Evolutionary conservation across 129 eudicot genomes (phyloP), one percentile per base, ranked within the genome.

Genomic region (Tagetes patula): DNA sequence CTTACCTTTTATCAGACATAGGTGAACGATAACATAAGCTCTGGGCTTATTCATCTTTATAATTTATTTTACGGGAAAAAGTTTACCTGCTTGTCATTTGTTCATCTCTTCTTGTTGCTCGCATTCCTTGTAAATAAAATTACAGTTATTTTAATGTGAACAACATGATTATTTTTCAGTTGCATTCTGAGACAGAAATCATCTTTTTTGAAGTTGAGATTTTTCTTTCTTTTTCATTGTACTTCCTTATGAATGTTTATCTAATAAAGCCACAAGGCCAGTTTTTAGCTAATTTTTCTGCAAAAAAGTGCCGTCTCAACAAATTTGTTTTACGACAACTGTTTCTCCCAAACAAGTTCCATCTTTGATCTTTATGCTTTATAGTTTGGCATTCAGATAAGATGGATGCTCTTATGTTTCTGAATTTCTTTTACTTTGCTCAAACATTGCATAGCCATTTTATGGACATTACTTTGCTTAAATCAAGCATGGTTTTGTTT

Each of bases 71-170:
- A 34, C 45, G 65, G 67, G 11, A 61, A 4, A 34, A 9, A 45
- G 34, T 47, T 46, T 72, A 3, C 45, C 59, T 43, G 48, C 20
- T 31, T 54, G 60, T 69, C 49, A 20, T 61, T 8, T 77, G 48
- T 10, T 54, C 9, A 76, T 38, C 33, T 5, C 41, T 39, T 71
- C 53, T 11, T 71, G 41, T 10, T 71, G 54, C 31, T 30, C 40
- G 68, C 32, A 4, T 72, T 72, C 3, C 32, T 11, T 55, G 32
- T 71, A 58, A 6, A 30, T 60, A 45, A 59, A 36, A 3, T n/a
- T n/a, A 12, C 6, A 1, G 56, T n/a, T n/a, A 50, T 4, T 50
- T n/a, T 30, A 1, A 0, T n/a, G 1, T 50, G 6, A 56, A 33
- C 33, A 43, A 11, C 7, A 11, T 31, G 56, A n/a, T 50, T 40